A percentile compares a stretch with the other conserved stretches of the same genome.
Evolutionary conservation across 352 stramenopile species (phyloP).

Genomic region (Phytophthora europaea): DNA sequence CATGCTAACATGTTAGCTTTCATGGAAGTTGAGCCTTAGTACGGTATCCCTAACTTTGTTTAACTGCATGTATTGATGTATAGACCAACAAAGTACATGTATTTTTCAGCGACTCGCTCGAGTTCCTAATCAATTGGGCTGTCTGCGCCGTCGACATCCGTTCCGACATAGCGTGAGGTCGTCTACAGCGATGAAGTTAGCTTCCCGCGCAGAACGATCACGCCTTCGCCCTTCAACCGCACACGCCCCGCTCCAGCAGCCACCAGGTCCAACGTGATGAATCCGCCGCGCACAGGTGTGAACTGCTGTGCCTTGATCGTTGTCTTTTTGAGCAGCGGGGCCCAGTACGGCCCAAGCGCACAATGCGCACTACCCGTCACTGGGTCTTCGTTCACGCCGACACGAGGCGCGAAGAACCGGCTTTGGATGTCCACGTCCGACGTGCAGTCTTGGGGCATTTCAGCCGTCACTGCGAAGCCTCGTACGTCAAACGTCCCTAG

Average conservation of each 20-base stretch:
- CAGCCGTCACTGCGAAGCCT: slow-evolving; percentile 24
- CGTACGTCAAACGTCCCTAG: slow-evolving; percentile 25
- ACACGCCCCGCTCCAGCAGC: slow-evolving; percentile 42
- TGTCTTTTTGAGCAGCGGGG: slow-evolving; percentile 45
- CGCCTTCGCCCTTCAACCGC: slow-evolving; percentile 57
- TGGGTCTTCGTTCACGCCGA: slow-evolving; percentile 93
- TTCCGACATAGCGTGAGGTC: not conserved
- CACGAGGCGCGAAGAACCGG: slow-evolving; percentile 91
- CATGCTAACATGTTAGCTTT: too few species aligned
- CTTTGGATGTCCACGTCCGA: slow-evolving; percentile 60
- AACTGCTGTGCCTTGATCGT: slow-evolving; percentile 58
- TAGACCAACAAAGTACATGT: not conserved
- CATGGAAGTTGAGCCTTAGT: too few species aligned
- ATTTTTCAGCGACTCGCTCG: too few species aligned
- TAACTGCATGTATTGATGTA: too few species aligned
- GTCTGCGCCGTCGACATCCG: not conserved
- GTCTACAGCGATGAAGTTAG: slow-evolving; percentile 14
- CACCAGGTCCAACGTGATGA: slow-evolving; percentile 50
- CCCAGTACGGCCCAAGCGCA: slow-evolving; percentile 90
- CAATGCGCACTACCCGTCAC: slow-evolving; percentile 95
- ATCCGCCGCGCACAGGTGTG: slow-evolving; percentile 54
- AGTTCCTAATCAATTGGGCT: too few species aligned
- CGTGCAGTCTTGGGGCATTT: slow-evolving; percentile 21
- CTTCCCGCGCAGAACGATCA: slow-evolving; percentile 31
- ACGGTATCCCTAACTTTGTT: too few species aligned